Evolutionary conservation across 305 asterid species (phyloP).

Genomic region (Fraxinus sp.): DNA sequence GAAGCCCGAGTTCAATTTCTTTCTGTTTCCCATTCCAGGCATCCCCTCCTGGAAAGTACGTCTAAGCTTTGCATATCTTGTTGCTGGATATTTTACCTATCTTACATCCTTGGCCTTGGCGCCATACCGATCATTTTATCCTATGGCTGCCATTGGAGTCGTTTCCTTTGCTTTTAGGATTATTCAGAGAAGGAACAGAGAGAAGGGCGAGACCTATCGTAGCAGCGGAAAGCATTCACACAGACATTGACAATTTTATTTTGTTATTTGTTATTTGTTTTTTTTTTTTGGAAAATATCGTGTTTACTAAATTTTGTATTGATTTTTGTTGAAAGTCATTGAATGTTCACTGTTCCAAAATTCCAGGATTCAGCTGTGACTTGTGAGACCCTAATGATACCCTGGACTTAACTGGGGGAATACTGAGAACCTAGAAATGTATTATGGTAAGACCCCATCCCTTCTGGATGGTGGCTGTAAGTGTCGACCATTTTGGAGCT

Average conservation of each 20-base stretch:
- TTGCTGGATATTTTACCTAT: slow-evolving; percentile 72
- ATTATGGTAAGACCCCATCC: not conserved
- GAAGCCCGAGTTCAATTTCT: slow-evolving; percentile 77
- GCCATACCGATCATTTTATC: slow-evolving; percentile 71
- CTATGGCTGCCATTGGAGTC: slow-evolving; percentile 71
- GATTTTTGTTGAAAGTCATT: not conserved
- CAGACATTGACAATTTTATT: slow-evolving; percentile 43
- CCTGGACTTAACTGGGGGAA: not conserved
- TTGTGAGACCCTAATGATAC: not conserved
- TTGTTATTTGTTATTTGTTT: not conserved
- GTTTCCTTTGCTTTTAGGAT: slow-evolving; percentile 70
- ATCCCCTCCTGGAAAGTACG: slow-evolving; percentile 58
- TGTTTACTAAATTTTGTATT: not conserved
- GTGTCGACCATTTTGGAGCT: not conserved
- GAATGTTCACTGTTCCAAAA: not conserved
- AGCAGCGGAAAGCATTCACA: slow-evolving; percentile 77
- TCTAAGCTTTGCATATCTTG: slow-evolving; percentile 70
- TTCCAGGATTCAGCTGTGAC: not conserved
- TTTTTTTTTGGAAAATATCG: not conserved
- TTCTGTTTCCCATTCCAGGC: slow-evolving; percentile 62
- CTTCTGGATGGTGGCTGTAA: not conserved
- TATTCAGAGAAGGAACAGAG: slow-evolving; percentile 54
- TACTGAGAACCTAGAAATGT: not conserved
- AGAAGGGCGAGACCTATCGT: slow-evolving; percentile 54
- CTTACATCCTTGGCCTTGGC: slow-evolving; percentile 69